Evolutionary conservation across 768 basidiomycete genomes (phyloP).

Genomic region (Serendipita vermifera): DNA sequence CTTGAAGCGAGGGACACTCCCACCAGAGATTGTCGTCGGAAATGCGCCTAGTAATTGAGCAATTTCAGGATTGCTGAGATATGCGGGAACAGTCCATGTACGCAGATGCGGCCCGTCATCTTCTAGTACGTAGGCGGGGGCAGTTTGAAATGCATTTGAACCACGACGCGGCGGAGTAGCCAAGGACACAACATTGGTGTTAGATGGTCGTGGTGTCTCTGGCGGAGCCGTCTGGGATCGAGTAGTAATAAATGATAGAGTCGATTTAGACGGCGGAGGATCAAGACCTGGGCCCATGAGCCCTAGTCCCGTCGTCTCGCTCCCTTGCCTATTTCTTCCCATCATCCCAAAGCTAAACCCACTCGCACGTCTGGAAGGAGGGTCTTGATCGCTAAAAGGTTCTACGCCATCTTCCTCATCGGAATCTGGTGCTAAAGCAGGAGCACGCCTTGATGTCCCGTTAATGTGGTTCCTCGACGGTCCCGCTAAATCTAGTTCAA

Average conservation of each 20-base stretch:
- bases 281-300: background rate
- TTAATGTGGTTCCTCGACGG: too few relatives aligned
- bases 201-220: conserved; percentile 10
- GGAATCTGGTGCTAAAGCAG: background rate
- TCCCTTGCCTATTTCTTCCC: background rate
- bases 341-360: background rate
- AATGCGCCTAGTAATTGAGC: conserved; percentile 56
- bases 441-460: too few relatives aligned
- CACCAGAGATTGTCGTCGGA: conserved; percentile 60
- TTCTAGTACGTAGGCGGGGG: conserved; percentile 23
- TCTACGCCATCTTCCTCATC: background rate
- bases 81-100: conserved; percentile 62
- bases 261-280: too few relatives aligned
- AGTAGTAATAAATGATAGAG: background rate
- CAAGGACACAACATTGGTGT: conserved; percentile 11
- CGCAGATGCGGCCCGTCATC: conserved; percentile 45
- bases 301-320: conserved; percentile 3
- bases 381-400: background rate
- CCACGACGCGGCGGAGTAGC: conserved; percentile 15
- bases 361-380: background rate
- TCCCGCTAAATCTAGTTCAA: background rate
- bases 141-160: conserved; percentile 23
- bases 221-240: conserved; percentile 10
- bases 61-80: conserved; percentile 64
- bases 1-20: conserved; percentile 62